Percentiles rank a stretch among this genome's conserved stretches.
These are phyloP conservation scores for Globisporangium nagaii DNA, from an alignment of 352 stramenopile species.

Conservation along the genomic window DNA sequence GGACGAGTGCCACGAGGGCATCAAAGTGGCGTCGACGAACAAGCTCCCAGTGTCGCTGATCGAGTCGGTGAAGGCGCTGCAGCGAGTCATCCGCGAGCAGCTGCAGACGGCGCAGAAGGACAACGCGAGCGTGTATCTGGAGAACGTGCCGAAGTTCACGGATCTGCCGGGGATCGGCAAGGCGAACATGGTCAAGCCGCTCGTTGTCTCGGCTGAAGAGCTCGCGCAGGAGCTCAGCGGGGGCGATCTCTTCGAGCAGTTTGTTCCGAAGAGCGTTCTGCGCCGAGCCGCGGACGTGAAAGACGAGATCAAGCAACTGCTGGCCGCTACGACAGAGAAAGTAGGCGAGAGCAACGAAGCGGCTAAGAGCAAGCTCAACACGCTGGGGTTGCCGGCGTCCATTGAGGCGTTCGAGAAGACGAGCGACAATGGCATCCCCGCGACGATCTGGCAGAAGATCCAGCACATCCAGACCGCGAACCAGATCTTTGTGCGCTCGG, in stretches of 20 bases:
- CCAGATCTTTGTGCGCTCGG: slow-evolving; percentile 12
- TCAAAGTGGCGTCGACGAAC: slow-evolving; percentile 55
- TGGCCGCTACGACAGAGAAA: slow-evolving; percentile 32
- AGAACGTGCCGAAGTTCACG: slow-evolving; percentile 57
- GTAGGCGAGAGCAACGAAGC: slow-evolving; percentile 45
- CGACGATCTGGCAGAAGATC: slow-evolving; percentile 50
- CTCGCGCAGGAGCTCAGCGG: slow-evolving; percentile 44
- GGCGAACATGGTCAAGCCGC: slow-evolving; percentile 60
- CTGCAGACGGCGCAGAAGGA: slow-evolving; percentile 64
- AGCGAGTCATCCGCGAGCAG: slow-evolving; percentile 49
- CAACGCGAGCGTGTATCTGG: slow-evolving; percentile 78
- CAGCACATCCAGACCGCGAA: slow-evolving; percentile 34
- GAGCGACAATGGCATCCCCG: slow-evolving; percentile 48
- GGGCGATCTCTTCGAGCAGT: slow-evolving; percentile 65
- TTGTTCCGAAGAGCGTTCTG: slow-evolving; percentile 54
- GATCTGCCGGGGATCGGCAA: slow-evolving; percentile 56
- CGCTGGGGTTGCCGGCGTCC: slow-evolving; percentile 61
- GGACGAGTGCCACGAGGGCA: slow-evolving; percentile 44
- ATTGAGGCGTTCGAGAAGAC: slow-evolving; percentile 77
- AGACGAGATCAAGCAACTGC: slow-evolving; percentile 37
- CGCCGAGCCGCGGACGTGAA: slow-evolving; percentile 39
- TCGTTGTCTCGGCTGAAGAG: slow-evolving; percentile 41
- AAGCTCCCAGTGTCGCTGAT: slow-evolving; percentile 51
- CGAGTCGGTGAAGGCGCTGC: slow-evolving; percentile 47
- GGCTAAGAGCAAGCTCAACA: slow-evolving; percentile 43